Percentiles rank a stretch among this genome's conserved stretches.
Conservation (phyloP, 441 rosid species). For the Isatis lusitanica region DNA sequence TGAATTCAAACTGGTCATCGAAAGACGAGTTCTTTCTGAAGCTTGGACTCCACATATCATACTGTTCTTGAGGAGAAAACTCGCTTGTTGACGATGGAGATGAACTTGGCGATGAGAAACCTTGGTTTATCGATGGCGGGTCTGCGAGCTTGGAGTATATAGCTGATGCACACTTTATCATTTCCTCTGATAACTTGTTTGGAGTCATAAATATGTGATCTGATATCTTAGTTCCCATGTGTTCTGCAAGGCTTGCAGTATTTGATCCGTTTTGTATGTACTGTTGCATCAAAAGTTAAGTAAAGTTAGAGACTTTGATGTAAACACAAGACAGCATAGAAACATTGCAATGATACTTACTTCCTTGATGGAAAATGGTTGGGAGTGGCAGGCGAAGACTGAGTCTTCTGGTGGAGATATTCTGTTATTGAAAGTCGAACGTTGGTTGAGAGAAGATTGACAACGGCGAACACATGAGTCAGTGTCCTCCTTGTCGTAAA, state of each 20-base stretch:
- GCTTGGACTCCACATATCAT: conserved; percentile 93
- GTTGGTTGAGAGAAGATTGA: conserved; percentile 78
- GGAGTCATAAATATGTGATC: conserved; percentile 83
- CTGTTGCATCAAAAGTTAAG: conserved; percentile 27
- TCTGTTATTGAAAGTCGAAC: conserved; percentile 49
- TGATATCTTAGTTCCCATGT: conserved; percentile 79
- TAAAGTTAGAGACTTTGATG: neutral
- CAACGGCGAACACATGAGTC: conserved; percentile 77
- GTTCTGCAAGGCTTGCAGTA: conserved; percentile 82
- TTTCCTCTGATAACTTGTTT: conserved; percentile 86
- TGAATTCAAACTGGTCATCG: conserved; percentile 86
- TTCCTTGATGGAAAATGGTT: conserved; percentile 70
- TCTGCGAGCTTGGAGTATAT: conserved; percentile 87
- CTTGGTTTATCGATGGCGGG: conserved; percentile 62
- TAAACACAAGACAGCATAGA: neutral
- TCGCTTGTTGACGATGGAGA: conserved; percentile 68
- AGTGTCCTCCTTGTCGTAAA: conserved; percentile 46
- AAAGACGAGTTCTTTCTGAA: conserved; percentile 81
- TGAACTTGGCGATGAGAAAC: conserved; percentile 78
- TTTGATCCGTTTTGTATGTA: conserved; percentile 53
- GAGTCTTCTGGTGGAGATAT: conserved; percentile 56
- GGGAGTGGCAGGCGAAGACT: conserved; percentile 70
- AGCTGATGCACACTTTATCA: conserved; percentile 79
- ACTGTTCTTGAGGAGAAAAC: conserved; percentile 73
- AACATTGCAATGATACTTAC: conserved; percentile 39